Conservation (phyloP, 2,329 filamentous ascomycete species). For the Phaeosphaeriaceae sp. region DNA sequence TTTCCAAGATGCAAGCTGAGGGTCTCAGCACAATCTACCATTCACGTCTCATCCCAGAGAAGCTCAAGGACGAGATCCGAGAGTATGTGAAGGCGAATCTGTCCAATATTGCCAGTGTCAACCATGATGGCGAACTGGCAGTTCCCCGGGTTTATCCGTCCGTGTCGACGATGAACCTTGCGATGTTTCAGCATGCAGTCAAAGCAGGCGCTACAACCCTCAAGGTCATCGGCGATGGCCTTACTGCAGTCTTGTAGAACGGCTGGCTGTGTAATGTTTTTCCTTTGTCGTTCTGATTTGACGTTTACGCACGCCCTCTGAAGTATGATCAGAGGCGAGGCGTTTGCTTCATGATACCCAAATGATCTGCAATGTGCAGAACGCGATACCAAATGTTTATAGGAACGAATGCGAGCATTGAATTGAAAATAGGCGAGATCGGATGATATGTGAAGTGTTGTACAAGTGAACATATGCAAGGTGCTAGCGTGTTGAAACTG, state of each 20-base stretch:
- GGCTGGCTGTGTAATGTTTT: not conserved
- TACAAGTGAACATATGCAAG: not conserved
- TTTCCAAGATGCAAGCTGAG: constrained; percentile 17
- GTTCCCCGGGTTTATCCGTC: not conserved
- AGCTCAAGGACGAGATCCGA: constrained; percentile 9
- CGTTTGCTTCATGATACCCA: not conserved
- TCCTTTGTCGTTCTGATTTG: not conserved
- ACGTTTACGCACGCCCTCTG: not conserved
- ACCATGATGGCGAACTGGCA: constrained; percentile 1
- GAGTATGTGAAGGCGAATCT: constrained; percentile 5
- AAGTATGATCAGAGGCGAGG: not conserved
- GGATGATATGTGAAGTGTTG: not conserved
- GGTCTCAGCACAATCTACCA: constrained; percentile 24
- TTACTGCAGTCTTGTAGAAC: not conserved
- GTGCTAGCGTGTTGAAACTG: no score
- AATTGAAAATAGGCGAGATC: not conserved
- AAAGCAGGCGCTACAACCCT: not conserved
- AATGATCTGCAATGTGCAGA: not conserved
- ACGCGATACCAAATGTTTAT: not conserved
- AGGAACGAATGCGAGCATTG: not conserved
- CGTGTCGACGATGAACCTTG: not conserved
- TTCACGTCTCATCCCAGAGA: constrained; percentile 2
- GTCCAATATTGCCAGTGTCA: not conserved
- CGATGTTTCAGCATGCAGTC: not conserved
- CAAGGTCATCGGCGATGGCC: not conserved